A percentile compares a stretch with the other conserved stretches of the same genome.
Evolutionary conservation across 345 rosid species (phyloP).

Genomic region (Citropsis articulata): DNA sequence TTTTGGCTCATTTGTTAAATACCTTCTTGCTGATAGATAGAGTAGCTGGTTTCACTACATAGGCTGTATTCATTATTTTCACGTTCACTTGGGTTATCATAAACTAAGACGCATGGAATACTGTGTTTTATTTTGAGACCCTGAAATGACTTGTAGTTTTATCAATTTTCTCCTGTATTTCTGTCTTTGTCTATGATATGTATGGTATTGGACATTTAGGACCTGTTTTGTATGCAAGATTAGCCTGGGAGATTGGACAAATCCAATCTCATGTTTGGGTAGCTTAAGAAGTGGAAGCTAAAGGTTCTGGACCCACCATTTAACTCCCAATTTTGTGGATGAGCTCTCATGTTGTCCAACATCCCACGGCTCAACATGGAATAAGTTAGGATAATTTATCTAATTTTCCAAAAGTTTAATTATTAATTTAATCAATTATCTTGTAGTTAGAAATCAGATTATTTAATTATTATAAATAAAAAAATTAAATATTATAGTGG

Average conservation of each 20-base stretch:
- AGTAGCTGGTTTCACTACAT: background rate
- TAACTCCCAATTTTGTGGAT: background rate
- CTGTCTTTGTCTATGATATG: background rate
- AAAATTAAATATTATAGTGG: too few relatives aligned
- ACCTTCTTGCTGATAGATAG: background rate
- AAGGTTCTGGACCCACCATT: background rate
- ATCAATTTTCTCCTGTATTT: background rate
- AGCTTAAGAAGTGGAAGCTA: background rate
- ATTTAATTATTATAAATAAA: too few relatives aligned
- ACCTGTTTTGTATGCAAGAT: background rate
- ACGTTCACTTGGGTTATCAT: background rate
- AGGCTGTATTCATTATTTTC: background rate
- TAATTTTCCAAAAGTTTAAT: too few relatives aligned
- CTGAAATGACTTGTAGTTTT: background rate
- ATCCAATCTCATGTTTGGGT: background rate
- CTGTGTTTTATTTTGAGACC: background rate
- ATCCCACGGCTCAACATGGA: background rate
- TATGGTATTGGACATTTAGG: background rate
- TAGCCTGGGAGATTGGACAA: background rate
- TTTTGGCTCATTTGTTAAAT: background rate
- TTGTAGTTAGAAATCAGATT: too few relatives aligned
- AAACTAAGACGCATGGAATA: background rate
- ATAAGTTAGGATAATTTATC: background rate
- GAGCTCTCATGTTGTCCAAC: background rate
- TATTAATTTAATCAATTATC: too few relatives aligned